These are phyloP conservation scores for Ceratobasidium sp. DNA, from an alignment of 1,284 basidiomycete species.

Conservation along the genomic window DNA sequence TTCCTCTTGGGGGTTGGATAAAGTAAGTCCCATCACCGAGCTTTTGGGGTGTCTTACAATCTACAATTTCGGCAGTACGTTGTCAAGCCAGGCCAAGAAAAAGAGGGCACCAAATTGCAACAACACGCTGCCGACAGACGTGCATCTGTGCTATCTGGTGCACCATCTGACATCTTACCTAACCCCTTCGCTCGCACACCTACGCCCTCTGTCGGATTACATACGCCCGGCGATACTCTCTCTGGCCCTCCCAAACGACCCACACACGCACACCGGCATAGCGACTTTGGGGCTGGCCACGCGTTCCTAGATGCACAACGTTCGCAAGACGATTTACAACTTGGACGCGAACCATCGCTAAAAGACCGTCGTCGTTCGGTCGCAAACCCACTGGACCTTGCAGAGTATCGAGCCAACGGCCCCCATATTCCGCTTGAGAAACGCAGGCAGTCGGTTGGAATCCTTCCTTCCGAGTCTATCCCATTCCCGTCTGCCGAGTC, in stretches of 20 bases:
- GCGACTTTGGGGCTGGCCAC: slow-evolving; percentile 54
- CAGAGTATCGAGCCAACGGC: slow-evolving; percentile 29
- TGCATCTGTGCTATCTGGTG: slow-evolving; percentile 23
- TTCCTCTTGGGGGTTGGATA: slow-evolving; percentile 81
- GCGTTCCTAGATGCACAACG: slow-evolving; percentile 56
- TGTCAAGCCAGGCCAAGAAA: slow-evolving; percentile 34
- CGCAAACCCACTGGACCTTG: slow-evolving; percentile 31
- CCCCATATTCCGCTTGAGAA: slow-evolving; percentile 31
- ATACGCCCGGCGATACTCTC: background rate
- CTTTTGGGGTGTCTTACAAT: background rate
- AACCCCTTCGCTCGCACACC: slow-evolving; percentile 33
- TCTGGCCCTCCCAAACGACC: slow-evolving; percentile 13
- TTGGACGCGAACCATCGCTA: slow-evolving; percentile 2
- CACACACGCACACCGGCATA: slow-evolving; percentile 17
- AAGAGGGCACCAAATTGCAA: background rate
- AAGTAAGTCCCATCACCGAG: slow-evolving; percentile 44
- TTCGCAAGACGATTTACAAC: slow-evolving; percentile 9
- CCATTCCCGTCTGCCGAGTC: slow-evolving; percentile 35
- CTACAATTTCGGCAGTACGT: slow-evolving; percentile 35
- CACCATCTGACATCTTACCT: slow-evolving; percentile 53
- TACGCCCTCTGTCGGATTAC: slow-evolving; percentile 25
- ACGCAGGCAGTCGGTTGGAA: slow-evolving; percentile 32
- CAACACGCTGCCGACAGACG: slow-evolving; percentile 21
- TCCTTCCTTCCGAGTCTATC: slow-evolving; percentile 37
- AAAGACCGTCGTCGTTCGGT: slow-evolving; percentile 32